phyloP scores from a whole-genome alignment of 345 rosid genomes.

The Salix suchowensis region DNA sequence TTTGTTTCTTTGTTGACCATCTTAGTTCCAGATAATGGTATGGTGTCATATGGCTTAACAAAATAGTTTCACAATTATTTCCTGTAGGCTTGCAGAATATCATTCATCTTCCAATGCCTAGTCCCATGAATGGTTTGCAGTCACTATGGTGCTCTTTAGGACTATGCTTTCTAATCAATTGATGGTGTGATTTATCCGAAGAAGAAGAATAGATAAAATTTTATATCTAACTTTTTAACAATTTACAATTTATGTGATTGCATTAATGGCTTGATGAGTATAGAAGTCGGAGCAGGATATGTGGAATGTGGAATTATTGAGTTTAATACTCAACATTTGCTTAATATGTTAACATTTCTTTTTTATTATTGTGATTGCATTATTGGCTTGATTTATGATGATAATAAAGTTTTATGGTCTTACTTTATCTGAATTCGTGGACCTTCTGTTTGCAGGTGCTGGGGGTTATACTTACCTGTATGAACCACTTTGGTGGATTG shows the following conservation, averaged over 20 bases:
- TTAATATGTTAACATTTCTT: neutral
- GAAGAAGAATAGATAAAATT: neutral
- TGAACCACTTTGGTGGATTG: conserved; percentile 28
- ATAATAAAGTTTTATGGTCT: neutral
- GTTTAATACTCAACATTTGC: neutral
- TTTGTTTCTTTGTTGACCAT: neutral
- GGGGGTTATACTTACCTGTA: conserved; percentile 25
- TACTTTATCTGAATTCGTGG: neutral
- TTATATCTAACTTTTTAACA: neutral
- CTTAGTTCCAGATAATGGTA: neutral
- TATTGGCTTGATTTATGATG: neutral
- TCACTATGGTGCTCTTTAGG: neutral
- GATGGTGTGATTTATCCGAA: neutral
- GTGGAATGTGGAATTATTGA: neutral
- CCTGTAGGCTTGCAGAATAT: neutral
- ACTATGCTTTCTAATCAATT: neutral
- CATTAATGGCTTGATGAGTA: neutral
- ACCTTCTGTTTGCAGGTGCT: conserved; percentile 11
- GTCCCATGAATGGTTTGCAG: neutral
- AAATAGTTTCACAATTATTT: neutral
- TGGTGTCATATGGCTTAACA: neutral
- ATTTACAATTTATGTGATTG: neutral
- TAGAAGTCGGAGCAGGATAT: neutral
- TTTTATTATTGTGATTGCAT: neutral
- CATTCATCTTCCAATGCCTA: neutral